Evolutionary conservation across 805 yeast genomes (phyloP), one percentile per base, ranked within the genome.

Genomic region (Ogataea corticis): DNA sequence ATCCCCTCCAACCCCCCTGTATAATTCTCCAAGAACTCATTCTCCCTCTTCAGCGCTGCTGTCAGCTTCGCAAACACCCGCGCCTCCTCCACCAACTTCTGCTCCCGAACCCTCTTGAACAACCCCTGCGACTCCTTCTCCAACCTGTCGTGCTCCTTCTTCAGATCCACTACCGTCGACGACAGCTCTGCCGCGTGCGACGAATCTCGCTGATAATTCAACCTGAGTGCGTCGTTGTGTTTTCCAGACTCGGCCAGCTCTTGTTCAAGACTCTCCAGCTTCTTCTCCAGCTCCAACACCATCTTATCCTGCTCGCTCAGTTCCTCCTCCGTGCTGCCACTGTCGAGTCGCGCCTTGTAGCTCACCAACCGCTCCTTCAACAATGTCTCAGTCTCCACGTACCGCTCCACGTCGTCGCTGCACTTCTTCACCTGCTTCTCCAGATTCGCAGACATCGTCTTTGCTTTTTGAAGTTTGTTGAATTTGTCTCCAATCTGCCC

Each of bases 111-210:
- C 25, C 58, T 58, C 21, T 55, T 48, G 30, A 69, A 71, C 4
- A 67, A 61, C 2, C 74, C 77, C 1, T 62, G 57, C 4, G 67
- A 48, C 25, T 65, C 65, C 9, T 51, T 50, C 17, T 58, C 51
- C 18, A 75, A 42, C 9, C 35, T 32, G 2, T 63, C 66, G 16
- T 56, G 56, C 3, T 45, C 38, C 3, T 51, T 46, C 31, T 64
- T 62, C n/a, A 64, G 33, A 0, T 50, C 33, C 16, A 60, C 58
- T 3, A 68, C 31, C 6, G 33, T 25, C 3, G 59, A 54, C 1
- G 79, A 68, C 37, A 61, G 48, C 31, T 72, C 76, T 0, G 79
- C 79, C 3, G 82, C 82, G n/a, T 50, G 42, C 1, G 78, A 66
- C 0, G 83, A 77, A 7, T 57, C 57, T 4, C 47, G 38, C 56